phyloP scores from a whole-genome alignment of 805 yeast species.

The Scheffersomyces coipomensis region DNA sequence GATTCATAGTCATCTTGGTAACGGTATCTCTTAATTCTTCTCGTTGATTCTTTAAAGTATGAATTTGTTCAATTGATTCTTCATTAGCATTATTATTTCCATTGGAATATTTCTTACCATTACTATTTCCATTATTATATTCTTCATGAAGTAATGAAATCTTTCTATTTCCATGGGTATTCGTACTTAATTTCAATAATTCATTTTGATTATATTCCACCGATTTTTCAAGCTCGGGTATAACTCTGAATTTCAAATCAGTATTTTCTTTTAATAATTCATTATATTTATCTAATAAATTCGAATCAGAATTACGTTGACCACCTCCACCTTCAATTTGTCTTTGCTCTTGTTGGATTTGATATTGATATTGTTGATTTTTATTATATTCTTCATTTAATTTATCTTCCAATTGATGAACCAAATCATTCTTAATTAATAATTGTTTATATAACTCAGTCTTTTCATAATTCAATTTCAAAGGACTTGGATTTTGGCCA shows the following conservation, averaged over 20 bases:
- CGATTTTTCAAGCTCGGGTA: constrained; percentile 48
- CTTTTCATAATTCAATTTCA: constrained; percentile 57
- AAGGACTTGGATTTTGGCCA: constrained; percentile 50
- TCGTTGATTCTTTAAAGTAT: constrained; percentile 26
- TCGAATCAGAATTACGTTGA: constrained; percentile 23
- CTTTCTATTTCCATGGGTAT: not conserved
- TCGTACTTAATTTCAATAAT: constrained; percentile 14
- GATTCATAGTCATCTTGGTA: constrained; percentile 34
- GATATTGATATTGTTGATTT: constrained; percentile 11
- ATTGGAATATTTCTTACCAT: not conserved
- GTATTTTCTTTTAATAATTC: constrained; percentile 39
- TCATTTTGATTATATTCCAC: not conserved
- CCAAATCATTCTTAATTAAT: constrained; percentile 45
- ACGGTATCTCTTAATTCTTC: constrained; percentile 43
- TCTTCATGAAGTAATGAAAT: not conserved
- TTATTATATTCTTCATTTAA: constrained; percentile 29
- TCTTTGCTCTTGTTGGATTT: no score
- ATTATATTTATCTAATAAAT: constrained; percentile 37
- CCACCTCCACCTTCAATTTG: constrained; percentile 4
- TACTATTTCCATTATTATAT: not conserved
- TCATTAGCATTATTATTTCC: constrained; percentile 5
- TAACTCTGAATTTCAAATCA: constrained; percentile 37
- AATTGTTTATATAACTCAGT: constrained; percentile 50
- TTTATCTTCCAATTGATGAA: constrained; percentile 47
- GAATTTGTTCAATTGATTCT: constrained; percentile 18